Base-by-base conservation (phyloP, 257 asterid species). In the Apocynum venetum region DNA sequence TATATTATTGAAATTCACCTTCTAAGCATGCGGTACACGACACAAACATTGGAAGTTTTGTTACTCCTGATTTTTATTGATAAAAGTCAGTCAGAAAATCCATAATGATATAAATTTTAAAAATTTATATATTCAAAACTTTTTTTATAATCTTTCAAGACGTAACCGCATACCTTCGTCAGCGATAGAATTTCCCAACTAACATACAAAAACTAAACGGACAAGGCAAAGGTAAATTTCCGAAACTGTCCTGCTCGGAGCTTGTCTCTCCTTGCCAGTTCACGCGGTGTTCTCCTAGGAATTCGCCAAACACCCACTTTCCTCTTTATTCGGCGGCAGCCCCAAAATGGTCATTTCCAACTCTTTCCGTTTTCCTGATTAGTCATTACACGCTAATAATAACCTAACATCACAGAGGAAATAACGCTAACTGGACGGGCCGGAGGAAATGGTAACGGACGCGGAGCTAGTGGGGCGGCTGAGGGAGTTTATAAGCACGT, bases 391-490 rank as follows among this genome's bases (percentile, higher is more conserved):
- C 48, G n/a, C 46, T 14, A 67, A 38, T 15, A 36, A 36, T 65
- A 76, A 65, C 63, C 79, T 40, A 65, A 15, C 17, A 14, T 36
- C 15, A 65, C 13, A 0, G 14, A 35, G 38, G 52, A 72, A 61
- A 64, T 46, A 65, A 38, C 52, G 65, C 64, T 6, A 12, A 19
- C 43, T 13, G 53, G 43, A 19, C 20, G 77, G 78, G 80, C 87
- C 83, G 83, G 74, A 63, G 73, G 81, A 77, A 76, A 93, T 93
- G 99, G 96, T 85, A 47, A 71, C 95, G 83, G 98, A 96, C n/a
- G 74, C 89, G 75, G 94, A 89, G 80, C 85, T 96, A 67, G 87
- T 90, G 83, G 86, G 65, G 61, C 89, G 97, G 80, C 87, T 96
- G 78, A 85, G 85, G 72, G 91, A 88, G 78, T 80, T 91, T 84